Percentiles rank a stretch among this genome's conserved stretches.
phyloP scores from a whole-genome alignment of 441 rosid species.

The Isatis lusitanica region DNA sequence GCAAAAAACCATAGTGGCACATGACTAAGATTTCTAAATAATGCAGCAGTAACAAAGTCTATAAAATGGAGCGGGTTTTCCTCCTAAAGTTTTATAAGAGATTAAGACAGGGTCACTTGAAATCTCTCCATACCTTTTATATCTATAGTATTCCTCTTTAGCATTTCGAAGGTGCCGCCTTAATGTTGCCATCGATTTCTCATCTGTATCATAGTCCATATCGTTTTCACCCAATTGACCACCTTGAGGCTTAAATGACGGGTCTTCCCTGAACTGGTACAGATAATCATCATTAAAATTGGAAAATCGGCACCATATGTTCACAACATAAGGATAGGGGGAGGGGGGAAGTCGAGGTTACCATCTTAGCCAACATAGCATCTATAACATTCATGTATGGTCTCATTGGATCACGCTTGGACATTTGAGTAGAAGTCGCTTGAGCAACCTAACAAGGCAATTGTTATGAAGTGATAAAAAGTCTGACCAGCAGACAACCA shows the following conservation, averaged over 20 bases:
- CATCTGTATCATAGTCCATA: constrained; percentile 99
- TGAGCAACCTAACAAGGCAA: constrained; percentile 80
- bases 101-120: background rate
- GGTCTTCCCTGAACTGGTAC: constrained; percentile 79
- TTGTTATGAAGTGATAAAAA: constrained; percentile 8
- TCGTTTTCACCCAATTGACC: constrained; percentile 96
- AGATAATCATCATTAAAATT: constrained; percentile 24
- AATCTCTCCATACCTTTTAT: constrained; percentile 62
- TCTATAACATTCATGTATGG: constrained; percentile 97
- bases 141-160: constrained; percentile 89
- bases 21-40: background rate
- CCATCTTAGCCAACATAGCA: constrained; percentile 83
- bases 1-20: constrained; percentile 35
- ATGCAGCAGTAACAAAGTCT: background rate
- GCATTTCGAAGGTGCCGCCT: constrained; percentile 93
- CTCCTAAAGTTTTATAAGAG: background rate
- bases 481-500: constrained; percentile 6
- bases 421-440: constrained; percentile 98
- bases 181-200: constrained; percentile 96
- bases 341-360: constrained; percentile 36
- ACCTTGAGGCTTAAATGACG: constrained; percentile 96
- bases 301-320: background rate
- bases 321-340: background rate
- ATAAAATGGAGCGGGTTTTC: background rate
- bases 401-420: constrained; percentile 97